Base-by-base conservation (phyloP, 441 rosid species). In the Metrosideros polymorpha region DNA sequence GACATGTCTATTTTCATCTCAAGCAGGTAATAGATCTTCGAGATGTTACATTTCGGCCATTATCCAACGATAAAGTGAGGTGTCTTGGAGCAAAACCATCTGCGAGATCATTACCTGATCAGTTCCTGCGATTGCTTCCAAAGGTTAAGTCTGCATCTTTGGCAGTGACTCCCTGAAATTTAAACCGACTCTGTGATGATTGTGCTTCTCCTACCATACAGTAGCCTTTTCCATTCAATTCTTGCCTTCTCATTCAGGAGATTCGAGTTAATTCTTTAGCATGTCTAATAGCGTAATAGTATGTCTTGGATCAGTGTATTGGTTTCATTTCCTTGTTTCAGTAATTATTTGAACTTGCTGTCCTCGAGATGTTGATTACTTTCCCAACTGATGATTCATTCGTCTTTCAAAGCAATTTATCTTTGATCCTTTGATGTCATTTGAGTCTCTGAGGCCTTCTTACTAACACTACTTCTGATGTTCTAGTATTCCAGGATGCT, bases 41-140 rank as follows among this genome's bases (percentile, higher is more conserved):
- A 50, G 92, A 92, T 87, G 98, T 97, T 89, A 91, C 94, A 49
- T 97, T 96, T 90, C 92, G 87, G 79, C 90, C 97, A 56, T 87
- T 94, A 85, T 92, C 98, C 83, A 90, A 91, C 87, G 88, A 88
- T 89, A 89, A 85, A 91, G 92, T 97, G 89, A 94, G 92, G 79
- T 97, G 99, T 92, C 53, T 89, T 76, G 97, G 97, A 85, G 94
- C 97, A 85, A 95, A 92, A 90, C 94, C 98, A 85, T 92, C 98
- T 45, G 86, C 85, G n/a, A 85, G 45, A 84, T 86, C 93, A 84
- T 85, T 89, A 66, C 98, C 98, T 82, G 95, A 93, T 84, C 91
- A 93, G 89, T 95, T 97, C 85, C 87, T 97, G 92, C 95, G 89
- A 84, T 91, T 97, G 93, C 89, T 93, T 88, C 96, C 98, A 25